A percentile compares a stretch with the other conserved stretches of the same genome.
phyloP scores from a whole-genome alignment of 2,329 filamentous ascomycete species.

The Ascosphaera apis region DNA sequence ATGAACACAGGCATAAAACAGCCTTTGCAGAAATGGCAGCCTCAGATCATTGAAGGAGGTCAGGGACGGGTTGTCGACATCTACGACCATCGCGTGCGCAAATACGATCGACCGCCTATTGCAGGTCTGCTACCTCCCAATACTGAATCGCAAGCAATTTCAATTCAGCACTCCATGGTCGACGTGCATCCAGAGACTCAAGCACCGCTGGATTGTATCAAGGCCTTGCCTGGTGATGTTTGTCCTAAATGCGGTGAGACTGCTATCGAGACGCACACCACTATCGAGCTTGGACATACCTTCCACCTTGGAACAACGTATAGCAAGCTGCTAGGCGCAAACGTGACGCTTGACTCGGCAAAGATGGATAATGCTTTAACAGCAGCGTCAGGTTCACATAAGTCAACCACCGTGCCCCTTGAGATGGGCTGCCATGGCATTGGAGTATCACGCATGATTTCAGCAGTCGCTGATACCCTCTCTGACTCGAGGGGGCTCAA shows the following conservation, averaged over 20 bases:
- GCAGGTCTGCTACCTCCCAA: conserved; percentile 11
- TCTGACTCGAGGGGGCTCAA: conserved; percentile 52
- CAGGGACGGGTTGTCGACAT: conserved; percentile 15
- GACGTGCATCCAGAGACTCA: conserved; percentile 18
- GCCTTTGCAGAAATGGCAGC: conserved; percentile 29
- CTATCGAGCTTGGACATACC: conserved; percentile 82
- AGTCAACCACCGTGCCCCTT: conserved; percentile 29
- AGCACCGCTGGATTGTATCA: conserved; percentile 36
- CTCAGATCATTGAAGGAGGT: conserved; percentile 8
- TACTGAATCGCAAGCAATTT: conserved; percentile 5
- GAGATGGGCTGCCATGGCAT: conserved; percentile 97
- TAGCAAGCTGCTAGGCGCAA: conserved; percentile 47
- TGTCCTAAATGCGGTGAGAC: conserved; percentile 50
- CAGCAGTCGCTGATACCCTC: conserved; percentile 56
- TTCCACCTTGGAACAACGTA: conserved; percentile 87
- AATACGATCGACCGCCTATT: conserved; percentile 17
- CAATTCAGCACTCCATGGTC: conserved; percentile 14
- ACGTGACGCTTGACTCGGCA: conserved; percentile 25
- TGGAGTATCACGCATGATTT: conserved; percentile 74
- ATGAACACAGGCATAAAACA: conserved; percentile 50
- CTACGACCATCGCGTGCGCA: conserved; percentile 19
- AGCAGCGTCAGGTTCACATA: conserved; percentile 2
- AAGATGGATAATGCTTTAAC: not conserved
- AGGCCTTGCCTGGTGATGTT: conserved; percentile 40
- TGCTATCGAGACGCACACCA: conserved; percentile 40